Percentiles rank a stretch among this genome's conserved stretches.
Conservation (phyloP, 331 rosid genomes). For the Telfairia occidentalis region DNA sequence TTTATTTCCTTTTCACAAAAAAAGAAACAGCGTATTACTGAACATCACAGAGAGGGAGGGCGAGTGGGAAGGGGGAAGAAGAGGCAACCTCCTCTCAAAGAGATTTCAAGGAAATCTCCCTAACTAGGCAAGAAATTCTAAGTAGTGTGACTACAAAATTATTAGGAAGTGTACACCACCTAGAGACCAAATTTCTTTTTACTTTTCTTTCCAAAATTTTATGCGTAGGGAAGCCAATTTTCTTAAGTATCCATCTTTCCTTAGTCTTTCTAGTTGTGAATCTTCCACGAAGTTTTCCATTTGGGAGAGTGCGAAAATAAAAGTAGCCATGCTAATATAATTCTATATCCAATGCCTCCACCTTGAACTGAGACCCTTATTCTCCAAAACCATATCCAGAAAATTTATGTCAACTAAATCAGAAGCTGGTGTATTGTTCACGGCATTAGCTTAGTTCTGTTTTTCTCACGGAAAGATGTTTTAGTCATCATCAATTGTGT, state of each 20-base stretch:
- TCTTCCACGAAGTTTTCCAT: not conserved
- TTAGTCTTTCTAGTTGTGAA: not conserved
- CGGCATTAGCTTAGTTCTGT: not conserved
- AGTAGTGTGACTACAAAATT: not conserved
- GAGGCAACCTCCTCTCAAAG: not conserved
- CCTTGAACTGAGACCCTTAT: not conserved
- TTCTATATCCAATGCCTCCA: not conserved
- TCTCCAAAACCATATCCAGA: not conserved
- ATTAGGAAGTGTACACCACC: not conserved
- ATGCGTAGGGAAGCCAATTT: not conserved
- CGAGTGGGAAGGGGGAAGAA: not conserved
- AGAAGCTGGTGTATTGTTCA: not conserved
- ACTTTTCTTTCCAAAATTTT: not conserved
- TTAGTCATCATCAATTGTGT: constrained; percentile 1
- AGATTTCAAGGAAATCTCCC: not conserved
- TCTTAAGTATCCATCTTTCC: not conserved
- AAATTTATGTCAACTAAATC: not conserved
- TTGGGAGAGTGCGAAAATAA: not conserved
- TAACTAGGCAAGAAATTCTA: not conserved
- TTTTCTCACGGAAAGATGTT: not conserved
- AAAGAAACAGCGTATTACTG: not conserved
- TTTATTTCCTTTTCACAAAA: not conserved
- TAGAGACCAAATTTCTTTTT: not conserved
- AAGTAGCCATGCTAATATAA: not conserved
- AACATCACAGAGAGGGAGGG: not conserved